These are phyloP conservation scores for Cutaneotrichosporon cavernicola DNA, from an alignment of 1,284 basidiomycete genomes.

Conservation along the genomic window DNA sequence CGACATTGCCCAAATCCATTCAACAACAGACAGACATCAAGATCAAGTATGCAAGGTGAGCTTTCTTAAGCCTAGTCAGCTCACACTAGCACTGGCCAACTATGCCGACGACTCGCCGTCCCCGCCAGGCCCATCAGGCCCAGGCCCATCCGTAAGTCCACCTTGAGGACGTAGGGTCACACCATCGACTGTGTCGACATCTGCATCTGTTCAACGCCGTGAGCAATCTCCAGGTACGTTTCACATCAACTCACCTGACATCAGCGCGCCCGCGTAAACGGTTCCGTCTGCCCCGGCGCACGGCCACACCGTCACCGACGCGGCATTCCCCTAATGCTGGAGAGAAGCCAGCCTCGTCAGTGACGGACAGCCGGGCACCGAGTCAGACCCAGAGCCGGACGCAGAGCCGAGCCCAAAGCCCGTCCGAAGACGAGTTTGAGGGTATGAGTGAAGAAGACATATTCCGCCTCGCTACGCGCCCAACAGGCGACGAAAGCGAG, in stretches of 20 bases:
- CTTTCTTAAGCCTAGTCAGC: neutral
- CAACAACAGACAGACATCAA: neutral
- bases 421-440: slow-evolving; percentile 6
- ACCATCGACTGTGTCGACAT: neutral
- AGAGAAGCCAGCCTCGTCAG: neutral
- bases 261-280: neutral
- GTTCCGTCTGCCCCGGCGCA: neutral
- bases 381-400: neutral
- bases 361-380: slow-evolving; percentile 2
- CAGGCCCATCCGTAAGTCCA: slow-evolving; percentile 22
- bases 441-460: slow-evolving; percentile 19
- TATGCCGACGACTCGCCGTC: slow-evolving; percentile 24
- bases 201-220: too few species aligned
- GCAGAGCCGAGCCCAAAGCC: neutral
- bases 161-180: slow-evolving; percentile 20
- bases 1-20: neutral
- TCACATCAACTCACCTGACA: neutral
- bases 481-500: slow-evolving; percentile 62
- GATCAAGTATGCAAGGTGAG: slow-evolving; percentile 22
- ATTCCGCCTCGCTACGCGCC: slow-evolving; percentile 10
- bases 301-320: slow-evolving; percentile 2
- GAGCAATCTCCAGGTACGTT: slow-evolving; percentile 12
- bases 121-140: slow-evolving; percentile 19
- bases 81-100: slow-evolving; percentile 21
- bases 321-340: neutral